phyloP scores from a whole-genome alignment of 1,284 basidiomycete genomes.

The Volvariella volvacea region DNA sequence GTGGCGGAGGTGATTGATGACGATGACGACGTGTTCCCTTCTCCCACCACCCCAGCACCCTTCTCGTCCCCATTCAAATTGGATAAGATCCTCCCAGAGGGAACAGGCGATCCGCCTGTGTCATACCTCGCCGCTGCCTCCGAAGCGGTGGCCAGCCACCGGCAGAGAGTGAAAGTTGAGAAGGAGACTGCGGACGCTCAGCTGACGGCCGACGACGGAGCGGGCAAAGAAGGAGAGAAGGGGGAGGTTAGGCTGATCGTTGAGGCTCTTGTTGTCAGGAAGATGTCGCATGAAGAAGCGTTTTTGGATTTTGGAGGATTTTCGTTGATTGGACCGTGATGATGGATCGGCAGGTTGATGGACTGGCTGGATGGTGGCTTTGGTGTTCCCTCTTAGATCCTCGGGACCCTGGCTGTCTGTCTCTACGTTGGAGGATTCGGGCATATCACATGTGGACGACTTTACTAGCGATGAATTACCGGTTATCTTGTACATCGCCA shows the following conservation, averaged over 20 bases:
- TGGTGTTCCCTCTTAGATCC: no score
- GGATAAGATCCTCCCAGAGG: background rate
- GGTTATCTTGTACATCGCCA: no score
- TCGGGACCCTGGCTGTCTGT: no score
- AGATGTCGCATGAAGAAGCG: conserved; percentile 64
- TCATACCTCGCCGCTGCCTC: conserved; percentile 19
- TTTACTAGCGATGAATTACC: no score
- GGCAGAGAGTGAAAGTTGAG: conserved; percentile 12
- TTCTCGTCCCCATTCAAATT: conserved; percentile 5
- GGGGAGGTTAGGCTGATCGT: conserved; percentile 56
- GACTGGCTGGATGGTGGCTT: no score
- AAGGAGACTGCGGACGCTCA: conserved; percentile 12
- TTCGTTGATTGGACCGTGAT: conserved; percentile 31
- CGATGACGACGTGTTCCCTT: conserved; percentile 33
- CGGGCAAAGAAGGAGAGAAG: conserved; percentile 6
- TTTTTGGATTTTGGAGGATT: conserved; percentile 71
- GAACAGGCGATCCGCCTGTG: conserved; percentile 7
- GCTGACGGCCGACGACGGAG: conserved; percentile 11
- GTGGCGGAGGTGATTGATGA: conserved; percentile 17
- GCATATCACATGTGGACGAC: no score
- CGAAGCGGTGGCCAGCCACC: conserved; percentile 1
- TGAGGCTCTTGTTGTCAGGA: conserved; percentile 71
- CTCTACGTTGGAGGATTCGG: no score
- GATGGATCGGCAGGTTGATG: background rate
- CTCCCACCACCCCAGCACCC: conserved; percentile 19